These are phyloP conservation scores for Reticulascus tulasneorum DNA, from an alignment of 2,329 filamentous ascomycete species.

Conservation along the genomic window DNA sequence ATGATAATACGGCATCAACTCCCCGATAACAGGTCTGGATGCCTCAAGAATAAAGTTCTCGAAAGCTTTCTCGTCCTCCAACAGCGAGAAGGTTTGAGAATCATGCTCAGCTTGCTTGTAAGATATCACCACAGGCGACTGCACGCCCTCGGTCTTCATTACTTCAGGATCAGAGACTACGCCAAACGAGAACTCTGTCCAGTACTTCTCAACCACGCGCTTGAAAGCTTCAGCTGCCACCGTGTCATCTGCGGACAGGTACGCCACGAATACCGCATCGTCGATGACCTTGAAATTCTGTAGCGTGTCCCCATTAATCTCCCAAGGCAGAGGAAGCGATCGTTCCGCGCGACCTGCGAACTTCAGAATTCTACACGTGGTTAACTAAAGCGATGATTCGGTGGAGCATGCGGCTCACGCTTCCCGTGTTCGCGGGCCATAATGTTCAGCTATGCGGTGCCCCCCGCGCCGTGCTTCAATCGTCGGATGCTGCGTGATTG, in stretches of 20 bases:
- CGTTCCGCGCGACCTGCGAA: conserved; percentile 21
- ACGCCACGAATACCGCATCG: conserved; percentile 27
- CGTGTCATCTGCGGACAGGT: conserved; percentile 18
- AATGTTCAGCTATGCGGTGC: no score
- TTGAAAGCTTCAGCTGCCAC: conserved; percentile 16
- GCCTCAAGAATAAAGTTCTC: conserved; percentile 22
- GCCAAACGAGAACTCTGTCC: conserved; percentile 31
- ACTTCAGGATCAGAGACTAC: conserved; percentile 15
- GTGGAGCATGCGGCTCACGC: no score
- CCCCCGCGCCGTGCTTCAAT: no score
- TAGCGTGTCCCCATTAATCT: conserved; percentile 15
- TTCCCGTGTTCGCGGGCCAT: no score
- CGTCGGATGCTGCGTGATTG: no score
- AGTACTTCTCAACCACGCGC: conserved; percentile 21
- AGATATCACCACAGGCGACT: conserved; percentile 21
- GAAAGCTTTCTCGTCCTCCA: conserved; percentile 16
- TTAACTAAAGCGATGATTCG: no score
- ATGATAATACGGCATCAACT: conserved; percentile 27
- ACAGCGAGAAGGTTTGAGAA: conserved; percentile 12
- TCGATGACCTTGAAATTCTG: conserved; percentile 23
- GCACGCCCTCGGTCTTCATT: conserved; percentile 12
- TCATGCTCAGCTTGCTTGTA: conserved; percentile 25
- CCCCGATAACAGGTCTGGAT: conserved; percentile 25
- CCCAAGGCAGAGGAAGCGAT: conserved; percentile 17
- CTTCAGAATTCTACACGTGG: conserved; percentile 17